Evolutionary conservation across 129 eudicot species (phyloP).

Genomic region (Artemisia annua): DNA sequence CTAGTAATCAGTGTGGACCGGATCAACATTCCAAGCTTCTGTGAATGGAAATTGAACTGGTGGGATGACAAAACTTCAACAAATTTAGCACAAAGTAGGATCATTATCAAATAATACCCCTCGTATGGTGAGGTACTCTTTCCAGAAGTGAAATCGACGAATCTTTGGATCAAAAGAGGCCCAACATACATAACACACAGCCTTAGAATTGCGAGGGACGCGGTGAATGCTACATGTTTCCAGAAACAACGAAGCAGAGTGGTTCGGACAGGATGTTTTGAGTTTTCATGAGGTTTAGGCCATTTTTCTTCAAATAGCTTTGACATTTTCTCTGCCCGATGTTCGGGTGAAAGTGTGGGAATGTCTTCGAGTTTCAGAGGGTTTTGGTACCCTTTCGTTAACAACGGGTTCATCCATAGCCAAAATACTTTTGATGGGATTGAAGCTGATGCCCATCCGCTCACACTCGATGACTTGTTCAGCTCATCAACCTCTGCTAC

Average conservation of each 20-base stretch:
- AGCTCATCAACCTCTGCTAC: constrained; percentile 29
- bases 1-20: constrained; percentile 72
- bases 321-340: constrained; percentile 72
- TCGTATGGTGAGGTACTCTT: constrained; percentile 53
- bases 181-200: constrained; percentile 79
- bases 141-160: constrained; percentile 69
- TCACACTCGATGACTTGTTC: constrained; percentile 44
- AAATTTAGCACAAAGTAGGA: constrained; percentile 65
- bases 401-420: constrained; percentile 83
- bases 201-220: constrained; percentile 55
- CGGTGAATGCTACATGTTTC: constrained; percentile 63
- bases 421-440: constrained; percentile 61
- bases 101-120: constrained; percentile 76
- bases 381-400: constrained; percentile 53
- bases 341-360: constrained; percentile 78
- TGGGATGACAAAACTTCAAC: constrained; percentile 73
- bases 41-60: constrained; percentile 78
- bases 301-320: constrained; percentile 59
- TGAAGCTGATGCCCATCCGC: constrained; percentile 69
- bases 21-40: constrained; percentile 81
- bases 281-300: constrained; percentile 77
- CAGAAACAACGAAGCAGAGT: constrained; percentile 79
- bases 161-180: constrained; percentile 65
- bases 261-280: constrained; percentile 65
- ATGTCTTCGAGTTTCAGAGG: constrained; percentile 69